Percentiles rank a stretch among this genome's conserved stretches.
phyloP scores from a whole-genome alignment of 352 stramenopile genomes.

The Peronospora destructor region DNA sequence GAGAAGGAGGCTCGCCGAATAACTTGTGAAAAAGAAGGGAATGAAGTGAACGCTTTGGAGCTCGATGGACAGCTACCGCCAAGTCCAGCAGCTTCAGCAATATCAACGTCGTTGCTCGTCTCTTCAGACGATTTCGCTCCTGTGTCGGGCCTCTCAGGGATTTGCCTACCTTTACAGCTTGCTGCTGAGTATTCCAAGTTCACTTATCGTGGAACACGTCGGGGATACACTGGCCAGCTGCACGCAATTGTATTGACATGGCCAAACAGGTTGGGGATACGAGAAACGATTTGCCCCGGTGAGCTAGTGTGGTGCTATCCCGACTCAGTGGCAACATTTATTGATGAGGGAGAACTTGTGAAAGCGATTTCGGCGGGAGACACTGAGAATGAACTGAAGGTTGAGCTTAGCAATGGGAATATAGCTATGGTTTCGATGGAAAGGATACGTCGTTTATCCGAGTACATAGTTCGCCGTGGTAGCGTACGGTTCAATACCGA shows the following conservation, averaged over 20 bases:
- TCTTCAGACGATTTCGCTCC: constrained; percentile 26
- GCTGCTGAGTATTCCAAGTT: constrained; percentile 41
- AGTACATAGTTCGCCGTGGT: constrained; percentile 36
- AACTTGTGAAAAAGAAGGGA: constrained; percentile 6
- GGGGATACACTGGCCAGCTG: constrained; percentile 34
- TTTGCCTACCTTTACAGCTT: constrained; percentile 37
- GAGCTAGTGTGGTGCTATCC: constrained; percentile 37
- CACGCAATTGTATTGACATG: constrained; percentile 41
- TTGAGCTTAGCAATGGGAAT: constrained; percentile 21
- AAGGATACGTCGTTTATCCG: constrained; percentile 29
- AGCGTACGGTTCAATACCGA: constrained; percentile 20
- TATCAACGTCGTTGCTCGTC: constrained; percentile 16
- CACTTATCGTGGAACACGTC: constrained; percentile 25
- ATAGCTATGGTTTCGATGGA: constrained; percentile 12
- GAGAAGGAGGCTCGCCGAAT: background rate
- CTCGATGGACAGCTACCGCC: background rate
- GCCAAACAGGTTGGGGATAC: constrained; percentile 19
- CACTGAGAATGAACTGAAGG: constrained; percentile 16
- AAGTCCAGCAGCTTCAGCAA: constrained; percentile 1
- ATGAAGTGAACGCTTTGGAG: background rate
- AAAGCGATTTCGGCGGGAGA: constrained; percentile 25
- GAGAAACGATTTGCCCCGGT: constrained; percentile 23
- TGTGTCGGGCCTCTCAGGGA: constrained; percentile 38
- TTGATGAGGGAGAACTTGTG: constrained; percentile 21
- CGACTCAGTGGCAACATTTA: constrained; percentile 1